Evolutionary conservation across 2,329 filamentous ascomycete genomes (phyloP).

Genomic region (Ceratocystis cacaofunesta): DNA sequence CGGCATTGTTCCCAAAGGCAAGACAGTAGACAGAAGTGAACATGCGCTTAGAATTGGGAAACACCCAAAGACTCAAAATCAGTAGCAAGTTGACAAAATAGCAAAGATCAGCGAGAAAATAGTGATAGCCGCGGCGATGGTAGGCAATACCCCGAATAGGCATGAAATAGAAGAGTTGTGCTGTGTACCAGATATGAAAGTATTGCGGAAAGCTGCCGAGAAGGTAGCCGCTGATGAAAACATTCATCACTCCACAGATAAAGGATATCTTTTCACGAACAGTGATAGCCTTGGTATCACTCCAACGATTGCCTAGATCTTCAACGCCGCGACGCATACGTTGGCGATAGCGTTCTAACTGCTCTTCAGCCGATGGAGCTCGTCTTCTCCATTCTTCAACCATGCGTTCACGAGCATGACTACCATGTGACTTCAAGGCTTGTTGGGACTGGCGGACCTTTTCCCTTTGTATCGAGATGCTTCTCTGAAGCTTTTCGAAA

Average conservation of each 20-base stretch:
- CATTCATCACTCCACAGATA: slow-evolving; percentile 90
- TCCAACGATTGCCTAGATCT: slow-evolving; percentile 71
- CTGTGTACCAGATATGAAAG: slow-evolving; percentile 88
- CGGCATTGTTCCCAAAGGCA: slow-evolving; percentile 89
- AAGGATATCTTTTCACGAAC: slow-evolving; percentile 88
- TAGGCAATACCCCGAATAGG: slow-evolving; percentile 88
- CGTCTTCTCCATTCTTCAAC: slow-evolving; percentile 85
- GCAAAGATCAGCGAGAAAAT: slow-evolving; percentile 92
- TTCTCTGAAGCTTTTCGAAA: slow-evolving; percentile 77
- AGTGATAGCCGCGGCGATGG: slow-evolving; percentile 81
- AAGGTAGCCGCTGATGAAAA: slow-evolving; percentile 90
- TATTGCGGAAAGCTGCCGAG: slow-evolving; percentile 72
- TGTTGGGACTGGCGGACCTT: slow-evolving; percentile 73
- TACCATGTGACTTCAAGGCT: slow-evolving; percentile 59
- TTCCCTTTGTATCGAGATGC: slow-evolving; percentile 67
- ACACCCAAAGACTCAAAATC: slow-evolving; percentile 73
- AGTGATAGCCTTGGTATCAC: slow-evolving; percentile 76
- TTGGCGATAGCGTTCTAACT: slow-evolving; percentile 76
- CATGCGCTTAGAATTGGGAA: slow-evolving; percentile 76
- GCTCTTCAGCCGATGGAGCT: slow-evolving; percentile 76
- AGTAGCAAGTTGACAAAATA: slow-evolving; percentile 93
- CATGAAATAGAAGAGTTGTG: slow-evolving; percentile 86
- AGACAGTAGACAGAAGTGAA: slow-evolving; percentile 88
- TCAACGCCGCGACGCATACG: slow-evolving; percentile 85
- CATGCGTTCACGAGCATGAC: slow-evolving; percentile 72